phyloP scores from a whole-genome alignment of 805 yeast genomes.

The Ogataea haglerorum region DNA sequence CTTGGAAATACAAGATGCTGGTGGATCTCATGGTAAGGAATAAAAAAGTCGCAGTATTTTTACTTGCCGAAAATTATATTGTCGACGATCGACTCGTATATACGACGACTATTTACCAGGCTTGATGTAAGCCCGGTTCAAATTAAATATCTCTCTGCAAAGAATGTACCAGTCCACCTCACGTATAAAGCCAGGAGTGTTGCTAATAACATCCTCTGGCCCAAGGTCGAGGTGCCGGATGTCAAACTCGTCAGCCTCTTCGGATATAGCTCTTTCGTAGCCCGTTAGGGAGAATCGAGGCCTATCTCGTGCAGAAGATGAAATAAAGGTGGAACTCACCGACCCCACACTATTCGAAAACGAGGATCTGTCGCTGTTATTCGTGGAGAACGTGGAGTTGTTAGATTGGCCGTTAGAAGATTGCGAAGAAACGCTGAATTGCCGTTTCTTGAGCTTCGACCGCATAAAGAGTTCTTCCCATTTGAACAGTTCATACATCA shows the following conservation, averaged over 20 bases:
- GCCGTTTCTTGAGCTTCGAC: slow-evolving; percentile 10
- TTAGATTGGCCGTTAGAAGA: slow-evolving; percentile 15
- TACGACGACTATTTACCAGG: slow-evolving; percentile 17
- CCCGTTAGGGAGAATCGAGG: slow-evolving; percentile 14
- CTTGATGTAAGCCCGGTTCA: slow-evolving; percentile 66
- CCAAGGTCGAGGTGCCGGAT: slow-evolving; percentile 15
- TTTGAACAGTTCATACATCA: slow-evolving; percentile 85
- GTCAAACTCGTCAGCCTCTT: slow-evolving; percentile 21
- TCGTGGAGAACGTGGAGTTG: slow-evolving; percentile 17
- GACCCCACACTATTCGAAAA: slow-evolving; percentile 27
- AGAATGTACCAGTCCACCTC: slow-evolving; percentile 86
- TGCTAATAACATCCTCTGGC: slow-evolving; percentile 34
- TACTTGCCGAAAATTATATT: neutral
- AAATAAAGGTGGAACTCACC: slow-evolving; percentile 13
- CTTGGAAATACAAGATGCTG: slow-evolving; percentile 42
- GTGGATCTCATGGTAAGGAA: slow-evolving; percentile 48
- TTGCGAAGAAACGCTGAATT: slow-evolving; percentile 21
- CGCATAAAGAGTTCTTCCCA: slow-evolving; percentile 47
- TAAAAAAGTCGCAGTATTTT: neutral
- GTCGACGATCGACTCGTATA: slow-evolving; percentile 5
- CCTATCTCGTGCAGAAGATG: slow-evolving; percentile 18
- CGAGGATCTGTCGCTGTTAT: slow-evolving; percentile 24
- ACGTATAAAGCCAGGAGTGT: slow-evolving; percentile 38
- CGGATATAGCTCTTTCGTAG: slow-evolving; percentile 17
- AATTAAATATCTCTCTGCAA: slow-evolving; percentile 75